Base-by-base conservation (phyloP, 805 yeast species). In the Saturnispora mendoncae region DNA sequence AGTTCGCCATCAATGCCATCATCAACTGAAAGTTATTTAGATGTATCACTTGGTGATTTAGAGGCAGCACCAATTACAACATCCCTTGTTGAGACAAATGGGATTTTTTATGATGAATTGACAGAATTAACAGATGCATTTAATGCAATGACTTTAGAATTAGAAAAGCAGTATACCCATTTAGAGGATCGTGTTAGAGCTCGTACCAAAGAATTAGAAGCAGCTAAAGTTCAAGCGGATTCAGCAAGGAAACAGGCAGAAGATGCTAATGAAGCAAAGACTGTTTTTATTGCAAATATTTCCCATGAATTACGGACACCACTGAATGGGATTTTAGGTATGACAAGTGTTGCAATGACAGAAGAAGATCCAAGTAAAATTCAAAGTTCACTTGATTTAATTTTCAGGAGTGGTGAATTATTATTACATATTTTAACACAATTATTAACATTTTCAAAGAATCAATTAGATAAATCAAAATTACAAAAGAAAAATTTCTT, bases 301-400 rank as follows among this genome's bases (percentile, higher is more conserved):
- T 84, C 95, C 0, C 96, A 86, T 59, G 98, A 92, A 64, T 68
- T 92, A 55, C 74, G 97, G 51, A 92, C 97, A 0, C 98, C 98
- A 2, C 67, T 92, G 47, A 92, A 92, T 59, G 98, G 98, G 57
- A 92, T 92, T 32, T 65, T 92, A 41, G 97, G 97, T 48, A 84
- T 90, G 88, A 84, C 97, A 0, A 83, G 94, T 2, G 82, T 90
- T 43, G 88, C 95, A 5, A 78, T 87, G 84, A 92, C 84, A 17
- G 97, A 92, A 57, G 68, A 68, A 23, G 90, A 84, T 50, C 68
- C 69, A 4, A 60, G 67, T 12, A 76, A 78, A 49, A 78, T 87
- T 12, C 81, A 82, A 52, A 79, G 80, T 37, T 80, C 88, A 14
- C 64, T 88, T 51, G 83, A 82, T 47, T 71, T 90, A 40, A 88